A percentile compares a stretch with the other conserved stretches of the same genome.
These are phyloP conservation scores for Remersonia thermophila DNA, from an alignment of 2,329 filamentous ascomycete species.

Conservation along the genomic window DNA sequence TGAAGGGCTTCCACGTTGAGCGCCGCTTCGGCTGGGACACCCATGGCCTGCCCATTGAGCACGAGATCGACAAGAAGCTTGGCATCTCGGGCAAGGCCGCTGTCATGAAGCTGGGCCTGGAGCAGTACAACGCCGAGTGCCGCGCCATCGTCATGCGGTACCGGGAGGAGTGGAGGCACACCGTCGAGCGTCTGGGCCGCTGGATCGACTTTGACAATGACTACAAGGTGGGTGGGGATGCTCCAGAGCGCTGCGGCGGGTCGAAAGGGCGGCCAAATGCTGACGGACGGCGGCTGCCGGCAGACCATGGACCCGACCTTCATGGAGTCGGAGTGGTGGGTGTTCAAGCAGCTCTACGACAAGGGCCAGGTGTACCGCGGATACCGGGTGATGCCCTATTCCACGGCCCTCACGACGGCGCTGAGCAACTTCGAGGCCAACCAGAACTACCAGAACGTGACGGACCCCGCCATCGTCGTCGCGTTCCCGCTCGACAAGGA, in stretches of 20 bases:
- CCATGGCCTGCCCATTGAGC: constrained; percentile 87
- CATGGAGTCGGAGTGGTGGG: constrained; percentile 97
- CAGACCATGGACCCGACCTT: constrained; percentile 88
- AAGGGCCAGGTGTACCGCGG: constrained; percentile 84
- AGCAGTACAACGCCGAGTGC: constrained; percentile 85
- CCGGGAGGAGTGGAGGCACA: constrained; percentile 73
- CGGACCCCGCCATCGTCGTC: constrained; percentile 81
- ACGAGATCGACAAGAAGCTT: constrained; percentile 94
- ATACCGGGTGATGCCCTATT: constrained; percentile 90
- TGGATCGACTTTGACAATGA: constrained; percentile 99
- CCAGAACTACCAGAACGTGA: constrained; percentile 89
- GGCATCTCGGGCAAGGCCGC: constrained; percentile 75
- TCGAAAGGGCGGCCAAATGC: no score
- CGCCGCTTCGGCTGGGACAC: constrained; percentile 91
- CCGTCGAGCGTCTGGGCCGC: constrained; percentile 76
- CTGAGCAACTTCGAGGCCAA: constrained; percentile 89
- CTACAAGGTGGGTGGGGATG: constrained; percentile 54
- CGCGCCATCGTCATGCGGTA: constrained; percentile 88
- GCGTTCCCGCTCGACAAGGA: constrained; percentile 75
- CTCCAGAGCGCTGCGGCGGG: no score
- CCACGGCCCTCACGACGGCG: constrained; percentile 76
- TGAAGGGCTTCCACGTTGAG: constrained; percentile 90
- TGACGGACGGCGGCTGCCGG: constrained; percentile 11
- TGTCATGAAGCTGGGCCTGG: constrained; percentile 74
- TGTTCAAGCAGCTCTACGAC: constrained; percentile 85